Percentiles rank a stretch among this genome's conserved stretches.
These are phyloP conservation scores for Chytriomyces sp. DNA, from an alignment of 192 early-diverging fungal species.

Conservation along the genomic window DNA sequence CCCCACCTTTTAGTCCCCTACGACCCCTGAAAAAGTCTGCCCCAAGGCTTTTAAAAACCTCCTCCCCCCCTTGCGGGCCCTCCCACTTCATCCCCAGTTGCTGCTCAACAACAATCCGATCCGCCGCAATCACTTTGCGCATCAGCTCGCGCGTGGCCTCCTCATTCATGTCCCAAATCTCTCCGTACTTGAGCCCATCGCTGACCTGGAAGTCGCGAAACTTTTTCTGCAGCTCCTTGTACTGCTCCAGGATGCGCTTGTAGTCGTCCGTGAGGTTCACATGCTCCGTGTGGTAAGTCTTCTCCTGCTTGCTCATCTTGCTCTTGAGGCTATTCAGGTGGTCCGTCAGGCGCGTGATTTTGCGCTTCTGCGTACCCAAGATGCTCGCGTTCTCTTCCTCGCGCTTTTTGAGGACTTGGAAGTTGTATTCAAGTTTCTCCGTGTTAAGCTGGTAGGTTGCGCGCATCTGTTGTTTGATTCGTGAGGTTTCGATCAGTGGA, in stretches of 20 bases:
- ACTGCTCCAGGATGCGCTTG: constrained; percentile 61
- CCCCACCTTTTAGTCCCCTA: neutral
- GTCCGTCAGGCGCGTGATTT: constrained; percentile 60
- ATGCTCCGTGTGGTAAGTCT: constrained; percentile 50
- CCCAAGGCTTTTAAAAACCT: constrained; percentile 47
- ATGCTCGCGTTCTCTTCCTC: constrained; percentile 67
- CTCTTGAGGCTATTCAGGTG: constrained; percentile 57
- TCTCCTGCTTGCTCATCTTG: constrained; percentile 60
- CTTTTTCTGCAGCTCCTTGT: constrained; percentile 65
- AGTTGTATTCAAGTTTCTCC: constrained; percentile 68
- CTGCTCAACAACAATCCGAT: constrained; percentile 60
- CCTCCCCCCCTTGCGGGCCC: constrained; percentile 44
- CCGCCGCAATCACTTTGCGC: constrained; percentile 57
- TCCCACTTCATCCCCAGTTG: constrained; percentile 59
- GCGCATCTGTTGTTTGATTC: constrained; percentile 47
- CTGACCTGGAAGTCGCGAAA: constrained; percentile 58
- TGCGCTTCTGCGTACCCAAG: constrained; percentile 59
- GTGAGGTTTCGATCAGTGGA: neutral
- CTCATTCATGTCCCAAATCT: constrained; percentile 63
- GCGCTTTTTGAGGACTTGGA: constrained; percentile 63
- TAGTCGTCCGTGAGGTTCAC: constrained; percentile 58
- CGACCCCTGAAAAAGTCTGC: constrained; percentile 33
- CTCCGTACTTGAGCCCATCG: constrained; percentile 50
- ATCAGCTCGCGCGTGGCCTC: constrained; percentile 52
- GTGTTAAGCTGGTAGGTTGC: constrained; percentile 64